Percentiles rank a stretch among this genome's conserved stretches.
phyloP scores from a whole-genome alignment of 768 basidiomycete species.

The Crucibulum laeve region DNA sequence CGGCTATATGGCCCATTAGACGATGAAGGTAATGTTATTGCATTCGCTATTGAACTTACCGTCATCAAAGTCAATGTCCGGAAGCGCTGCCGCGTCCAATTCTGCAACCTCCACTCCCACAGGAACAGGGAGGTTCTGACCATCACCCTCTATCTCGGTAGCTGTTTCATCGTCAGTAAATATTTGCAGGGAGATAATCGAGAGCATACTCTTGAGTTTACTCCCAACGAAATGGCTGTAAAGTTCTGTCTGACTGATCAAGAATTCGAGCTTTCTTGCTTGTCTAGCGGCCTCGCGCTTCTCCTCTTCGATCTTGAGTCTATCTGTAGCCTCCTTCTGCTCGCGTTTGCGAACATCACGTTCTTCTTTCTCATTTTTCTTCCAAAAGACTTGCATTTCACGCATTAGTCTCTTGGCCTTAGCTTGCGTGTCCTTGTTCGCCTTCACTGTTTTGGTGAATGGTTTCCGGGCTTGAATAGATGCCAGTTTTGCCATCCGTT shows the following conservation, averaged over 20 bases:
- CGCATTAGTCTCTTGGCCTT: constrained; percentile 88
- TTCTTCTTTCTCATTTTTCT: constrained; percentile 97
- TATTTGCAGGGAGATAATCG: not conserved
- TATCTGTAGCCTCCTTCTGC: constrained; percentile 89
- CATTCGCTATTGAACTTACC: constrained; percentile 43
- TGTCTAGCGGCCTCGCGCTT: constrained; percentile 90
- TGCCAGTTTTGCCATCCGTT: constrained; percentile 71
- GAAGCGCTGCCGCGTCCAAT: constrained; percentile 45
- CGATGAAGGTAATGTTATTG: not conserved
- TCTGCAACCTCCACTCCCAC: constrained; percentile 57
- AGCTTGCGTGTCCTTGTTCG: constrained; percentile 76
- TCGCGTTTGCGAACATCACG: constrained; percentile 88
- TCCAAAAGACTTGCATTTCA: constrained; percentile 97
- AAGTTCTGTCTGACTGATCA: constrained; percentile 97
- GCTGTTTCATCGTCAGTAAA: constrained; percentile 34
- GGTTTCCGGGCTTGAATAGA: constrained; percentile 78
- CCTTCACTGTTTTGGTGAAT: constrained; percentile 69
- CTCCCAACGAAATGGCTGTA: constrained; percentile 99
- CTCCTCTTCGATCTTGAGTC: constrained; percentile 87
- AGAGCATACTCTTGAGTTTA: constrained; percentile 75
- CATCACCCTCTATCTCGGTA: constrained; percentile 68
- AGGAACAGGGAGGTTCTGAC: constrained; percentile 38
- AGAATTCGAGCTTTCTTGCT: constrained; percentile 94
- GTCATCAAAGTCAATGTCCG: constrained; percentile 88
- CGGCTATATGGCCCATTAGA: constrained; percentile 57